A percentile compares a stretch with the other conserved stretches of the same genome.
phyloP scores from a whole-genome alignment of 2,329 filamentous ascomycete genomes.

The Achaetomium macrosporum region DNA sequence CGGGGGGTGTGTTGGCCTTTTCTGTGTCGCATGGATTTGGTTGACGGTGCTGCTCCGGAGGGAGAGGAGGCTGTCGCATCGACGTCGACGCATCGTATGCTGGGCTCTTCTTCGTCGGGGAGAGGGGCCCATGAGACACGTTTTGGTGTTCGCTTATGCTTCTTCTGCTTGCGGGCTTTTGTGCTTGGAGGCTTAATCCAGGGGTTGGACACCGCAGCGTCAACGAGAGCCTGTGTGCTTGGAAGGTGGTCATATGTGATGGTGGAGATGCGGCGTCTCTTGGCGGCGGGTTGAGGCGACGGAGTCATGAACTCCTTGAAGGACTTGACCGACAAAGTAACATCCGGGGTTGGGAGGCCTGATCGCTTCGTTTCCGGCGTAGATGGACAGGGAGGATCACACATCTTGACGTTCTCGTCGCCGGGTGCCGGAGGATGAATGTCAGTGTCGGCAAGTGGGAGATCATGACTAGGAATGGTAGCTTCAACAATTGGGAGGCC shows the following conservation, averaged over 20 bases:
- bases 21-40: not conserved
- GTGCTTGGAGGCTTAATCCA: constrained; percentile 25
- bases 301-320: constrained; percentile 49
- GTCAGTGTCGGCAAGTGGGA: constrained; percentile 5
- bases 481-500: constrained; percentile 6
- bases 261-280: constrained; percentile 22
- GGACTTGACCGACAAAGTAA: constrained; percentile 44
- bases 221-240: constrained; percentile 32
- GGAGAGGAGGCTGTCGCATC: not conserved
- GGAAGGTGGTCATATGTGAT: constrained; percentile 24
- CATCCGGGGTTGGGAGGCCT: constrained; percentile 39
- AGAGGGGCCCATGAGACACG: constrained; percentile 34
- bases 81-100: not conserved
- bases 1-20: not conserved
- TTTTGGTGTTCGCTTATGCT: not conserved
- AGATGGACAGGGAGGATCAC: constrained; percentile 23
- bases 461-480: constrained; percentile 13
- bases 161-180: not conserved
- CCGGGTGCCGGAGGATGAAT: not conserved
- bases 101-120: constrained; percentile 22
- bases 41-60: not conserved
- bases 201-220: constrained; percentile 33
- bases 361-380: constrained; percentile 26
- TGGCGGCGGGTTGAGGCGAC: constrained; percentile 36
- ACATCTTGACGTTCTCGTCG: constrained; percentile 12